phyloP scores from a whole-genome alignment of 1,284 basidiomycete species.

The Austroboletus novae-zelandiae region DNA sequence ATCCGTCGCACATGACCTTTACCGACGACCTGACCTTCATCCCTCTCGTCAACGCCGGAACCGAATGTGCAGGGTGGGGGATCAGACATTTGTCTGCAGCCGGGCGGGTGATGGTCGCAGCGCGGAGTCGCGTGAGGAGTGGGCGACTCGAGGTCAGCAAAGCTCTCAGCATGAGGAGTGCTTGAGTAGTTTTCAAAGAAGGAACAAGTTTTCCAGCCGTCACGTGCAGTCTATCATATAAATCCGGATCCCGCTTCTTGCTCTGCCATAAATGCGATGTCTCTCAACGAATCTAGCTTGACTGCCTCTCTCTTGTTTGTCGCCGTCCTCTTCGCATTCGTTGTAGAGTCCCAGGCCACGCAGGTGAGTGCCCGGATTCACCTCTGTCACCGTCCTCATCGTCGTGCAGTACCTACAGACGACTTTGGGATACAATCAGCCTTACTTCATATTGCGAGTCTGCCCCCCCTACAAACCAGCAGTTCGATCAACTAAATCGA shows the following conservation, averaged over 20 bases:
- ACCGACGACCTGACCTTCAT: constrained; percentile 98
- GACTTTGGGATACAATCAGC: constrained; percentile 64
- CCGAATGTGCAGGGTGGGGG: constrained; percentile 18
- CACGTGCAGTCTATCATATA: constrained; percentile 9
- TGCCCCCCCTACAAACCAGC: background rate
- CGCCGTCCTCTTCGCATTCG: constrained; percentile 63
- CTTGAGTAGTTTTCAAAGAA: constrained; percentile 1
- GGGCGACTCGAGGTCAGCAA: constrained; percentile 60
- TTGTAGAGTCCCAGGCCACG: constrained; percentile 65
- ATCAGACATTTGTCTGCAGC: constrained; percentile 18
- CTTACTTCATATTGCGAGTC: constrained; percentile 75
- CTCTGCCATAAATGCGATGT: background rate
- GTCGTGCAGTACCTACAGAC: constrained; percentile 68
- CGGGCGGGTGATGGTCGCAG: constrained; percentile 35
- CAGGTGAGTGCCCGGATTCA: constrained; percentile 46
- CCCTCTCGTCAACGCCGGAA: constrained; percentile 56
- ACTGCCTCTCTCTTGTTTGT: constrained; percentile 33
- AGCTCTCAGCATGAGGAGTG: constrained; percentile 56
- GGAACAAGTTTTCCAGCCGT: constrained; percentile 3
- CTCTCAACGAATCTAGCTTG: constrained; percentile 27
- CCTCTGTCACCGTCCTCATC: constrained; percentile 1
- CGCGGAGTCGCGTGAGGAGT: constrained; percentile 51
- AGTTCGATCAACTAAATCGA: constrained; percentile 7
- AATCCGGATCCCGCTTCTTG: too few species aligned
- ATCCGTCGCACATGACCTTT: constrained; percentile 90